Evolutionary conservation across 305 asterid species (phyloP), one percentile per base, ranked within the genome.

Genomic region (Salvia sclarea): DNA sequence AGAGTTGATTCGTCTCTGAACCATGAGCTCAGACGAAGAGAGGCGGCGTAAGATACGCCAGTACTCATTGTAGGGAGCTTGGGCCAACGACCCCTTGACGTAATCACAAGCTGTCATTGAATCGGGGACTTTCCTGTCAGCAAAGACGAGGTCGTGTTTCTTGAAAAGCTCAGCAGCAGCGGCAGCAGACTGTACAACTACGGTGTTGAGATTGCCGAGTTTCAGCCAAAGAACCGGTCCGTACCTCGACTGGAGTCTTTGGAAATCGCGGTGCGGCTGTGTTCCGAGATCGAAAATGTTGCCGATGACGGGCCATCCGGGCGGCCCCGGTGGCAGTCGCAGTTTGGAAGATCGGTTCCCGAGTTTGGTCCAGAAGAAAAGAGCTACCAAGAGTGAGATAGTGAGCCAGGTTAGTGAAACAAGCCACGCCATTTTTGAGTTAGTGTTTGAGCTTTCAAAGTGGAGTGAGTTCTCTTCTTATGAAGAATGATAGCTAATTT

Each of bases 241-340:
- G 17, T 76, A 76, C 14, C 25, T 76, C 20, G 60, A 49, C 5
- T 43, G 18, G 37, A 76, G 77, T 25, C 59, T 44, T 43, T 71
- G 57, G 49, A 71, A 71, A 24, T 40, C 47, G 28, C 16, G 68
- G 50, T 76, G 77, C 0, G 76, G 71, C 48, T 50, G 62, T 6
- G 13, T 48, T 35, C 70, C 58, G 2, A 76, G 62, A 8, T 76
- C 67, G 14, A 76, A 22, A 11, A 76, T 59, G 57, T 76, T 71
- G 7, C 77, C 74, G 40, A 76, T 37, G 44, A 76, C 18, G 1
- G 76, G 80, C 77, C 76, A 76, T 21, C 61, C 70, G 0, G 74
- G 67, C 2, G 77, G 80, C 8, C 76, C 80, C 1, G 76, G 80
- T 17, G 77, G 80, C 22, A 62, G 76, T 1, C 61, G 76, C 20